phyloP scores from a whole-genome alignment of 148 eudicot species.

The Vaccinium vitisidaea region DNA sequence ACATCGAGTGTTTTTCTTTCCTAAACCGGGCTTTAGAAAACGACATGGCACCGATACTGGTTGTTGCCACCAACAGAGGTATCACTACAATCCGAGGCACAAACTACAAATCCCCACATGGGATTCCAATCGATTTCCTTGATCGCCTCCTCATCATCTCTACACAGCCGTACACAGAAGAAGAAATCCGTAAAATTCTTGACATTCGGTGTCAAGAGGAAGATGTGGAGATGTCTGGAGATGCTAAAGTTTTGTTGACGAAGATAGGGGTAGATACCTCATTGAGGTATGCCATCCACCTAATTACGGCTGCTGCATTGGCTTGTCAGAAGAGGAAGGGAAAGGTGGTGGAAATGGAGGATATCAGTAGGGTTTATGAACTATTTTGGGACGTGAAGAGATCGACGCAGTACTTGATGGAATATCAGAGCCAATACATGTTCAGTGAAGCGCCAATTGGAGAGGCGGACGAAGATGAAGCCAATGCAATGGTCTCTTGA shows the following conservation, averaged over 20 bases:
- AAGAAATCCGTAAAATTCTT: constrained; percentile 78
- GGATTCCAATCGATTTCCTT: constrained; percentile 89
- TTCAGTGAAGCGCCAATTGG: constrained; percentile 62
- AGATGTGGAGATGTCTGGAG: constrained; percentile 93
- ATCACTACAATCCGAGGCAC: constrained; percentile 91
- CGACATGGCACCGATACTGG: constrained; percentile 93
- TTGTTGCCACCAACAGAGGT: constrained; percentile 92
- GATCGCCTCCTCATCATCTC: constrained; percentile 87
- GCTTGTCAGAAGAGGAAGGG: constrained; percentile 89
- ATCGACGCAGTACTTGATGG: constrained; percentile 95
- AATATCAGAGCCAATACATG: constrained; percentile 89
- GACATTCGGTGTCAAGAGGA: constrained; percentile 92
- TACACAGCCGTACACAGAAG: constrained; percentile 83
- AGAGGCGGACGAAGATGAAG: constrained; percentile 48
- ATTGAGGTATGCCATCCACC: constrained; percentile 77
- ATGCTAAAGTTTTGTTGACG: constrained; percentile 71
- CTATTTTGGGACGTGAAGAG: constrained; percentile 91
- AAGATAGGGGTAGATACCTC: constrained; percentile 90
- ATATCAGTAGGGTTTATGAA: constrained; percentile 76
- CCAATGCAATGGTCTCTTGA: constrained; percentile 46
- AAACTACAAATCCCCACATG: constrained; percentile 89
- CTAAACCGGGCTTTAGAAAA: constrained; percentile 91
- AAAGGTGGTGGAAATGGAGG: constrained; percentile 86
- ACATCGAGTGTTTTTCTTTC: constrained; percentile 93
- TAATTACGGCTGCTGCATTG: constrained; percentile 77